Conservation (phyloP, 257 asterid genomes). For the Jacaranda mimosifolia region DNA sequence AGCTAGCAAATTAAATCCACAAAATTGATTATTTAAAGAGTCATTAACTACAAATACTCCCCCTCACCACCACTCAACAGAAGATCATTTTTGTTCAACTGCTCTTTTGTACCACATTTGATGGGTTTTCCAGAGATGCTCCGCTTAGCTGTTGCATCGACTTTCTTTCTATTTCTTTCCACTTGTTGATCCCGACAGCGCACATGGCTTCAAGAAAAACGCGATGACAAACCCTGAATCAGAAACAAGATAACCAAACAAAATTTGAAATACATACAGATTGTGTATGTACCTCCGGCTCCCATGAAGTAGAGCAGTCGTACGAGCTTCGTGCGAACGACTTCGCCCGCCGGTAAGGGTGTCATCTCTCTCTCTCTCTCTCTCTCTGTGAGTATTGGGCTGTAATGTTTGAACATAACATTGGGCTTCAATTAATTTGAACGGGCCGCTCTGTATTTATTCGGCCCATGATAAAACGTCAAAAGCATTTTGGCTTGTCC, state of each 20-base stretch:
- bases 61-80: background rate
- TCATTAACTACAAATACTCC: background rate
- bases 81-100: conserved; percentile 22
- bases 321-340: conserved; percentile 51
- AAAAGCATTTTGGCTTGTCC: no score
- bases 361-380: conserved; percentile 15
- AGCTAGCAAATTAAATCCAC: background rate
- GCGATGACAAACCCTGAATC: background rate
- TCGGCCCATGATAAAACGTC: background rate
- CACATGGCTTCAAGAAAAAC: conserved; percentile 45
- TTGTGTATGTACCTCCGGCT: conserved; percentile 54
- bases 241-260: background rate
- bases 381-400: background rate
- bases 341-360: conserved; percentile 52
- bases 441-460: background rate
- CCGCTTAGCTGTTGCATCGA: conserved; percentile 41
- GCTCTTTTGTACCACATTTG: conserved; percentile 43
- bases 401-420: background rate
- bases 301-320: conserved; percentile 64
- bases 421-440: background rate
- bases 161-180: conserved; percentile 55
- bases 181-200: conserved; percentile 65
- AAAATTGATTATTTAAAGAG: background rate
- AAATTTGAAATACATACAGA: background rate
- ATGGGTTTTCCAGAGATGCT: conserved; percentile 37